These are phyloP conservation scores for Biscogniauxia mediterranea DNA, from an alignment of 2,329 filamentous ascomycete species.

Conservation along the genomic window DNA sequence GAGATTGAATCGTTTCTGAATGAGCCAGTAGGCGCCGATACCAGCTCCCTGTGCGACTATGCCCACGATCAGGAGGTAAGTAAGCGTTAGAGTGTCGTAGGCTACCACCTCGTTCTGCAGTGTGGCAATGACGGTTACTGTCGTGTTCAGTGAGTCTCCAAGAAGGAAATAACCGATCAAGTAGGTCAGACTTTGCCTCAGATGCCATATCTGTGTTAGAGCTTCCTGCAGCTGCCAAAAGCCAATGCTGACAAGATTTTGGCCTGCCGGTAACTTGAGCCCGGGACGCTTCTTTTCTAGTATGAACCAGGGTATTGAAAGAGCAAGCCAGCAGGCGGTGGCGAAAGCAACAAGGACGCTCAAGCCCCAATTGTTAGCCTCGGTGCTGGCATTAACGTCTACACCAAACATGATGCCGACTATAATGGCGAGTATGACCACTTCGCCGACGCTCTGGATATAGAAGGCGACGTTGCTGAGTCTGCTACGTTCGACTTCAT, in stretches of 20 bases:
- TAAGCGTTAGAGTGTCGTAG: constrained; percentile 63
- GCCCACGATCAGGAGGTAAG: constrained; percentile 65
- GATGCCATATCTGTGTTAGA: constrained; percentile 56
- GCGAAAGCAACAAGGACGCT: constrained; percentile 65
- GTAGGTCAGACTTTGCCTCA: constrained; percentile 66
- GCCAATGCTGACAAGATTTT: constrained; percentile 55
- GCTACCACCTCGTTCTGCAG: constrained; percentile 63
- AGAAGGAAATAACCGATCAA: constrained; percentile 67
- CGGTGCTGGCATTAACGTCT: constrained; percentile 55
- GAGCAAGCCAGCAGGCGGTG: constrained; percentile 61
- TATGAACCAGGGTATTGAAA: constrained; percentile 66
- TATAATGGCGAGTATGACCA: constrained; percentile 62
- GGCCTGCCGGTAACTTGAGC: constrained; percentile 37
- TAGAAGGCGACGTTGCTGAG: constrained; percentile 64
- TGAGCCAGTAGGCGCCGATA: constrained; percentile 60
- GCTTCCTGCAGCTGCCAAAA: constrained; percentile 62
- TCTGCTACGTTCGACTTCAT: constrained; percentile 62
- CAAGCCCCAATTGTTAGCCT: constrained; percentile 65
- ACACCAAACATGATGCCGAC: constrained; percentile 63
- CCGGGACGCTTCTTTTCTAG: constrained; percentile 64
- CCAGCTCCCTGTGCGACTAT: constrained; percentile 62
- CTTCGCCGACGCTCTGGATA: constrained; percentile 60
- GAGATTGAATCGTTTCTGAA: constrained; percentile 59
- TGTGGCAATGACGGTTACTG: constrained; percentile 65
- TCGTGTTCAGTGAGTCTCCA: constrained; percentile 69